phyloP scores from a whole-genome alignment of 805 yeast species.

The Ogataea degrootiae region DNA sequence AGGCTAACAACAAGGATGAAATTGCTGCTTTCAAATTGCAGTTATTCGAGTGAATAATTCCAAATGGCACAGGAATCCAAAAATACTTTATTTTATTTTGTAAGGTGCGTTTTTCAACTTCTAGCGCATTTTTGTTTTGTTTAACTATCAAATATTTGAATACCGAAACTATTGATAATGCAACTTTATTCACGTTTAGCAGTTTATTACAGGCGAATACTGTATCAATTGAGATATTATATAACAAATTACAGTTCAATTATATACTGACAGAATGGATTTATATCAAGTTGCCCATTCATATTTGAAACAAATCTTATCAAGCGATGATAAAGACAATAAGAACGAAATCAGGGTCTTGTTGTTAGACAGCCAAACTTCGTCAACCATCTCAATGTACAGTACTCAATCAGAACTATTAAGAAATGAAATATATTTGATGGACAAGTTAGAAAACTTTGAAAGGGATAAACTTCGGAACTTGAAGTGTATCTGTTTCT shows the following conservation, averaged over 20 bases:
- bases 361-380: slow-evolving; percentile 73
- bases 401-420: slow-evolving; percentile 83
- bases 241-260: not conserved
- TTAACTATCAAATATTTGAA: too few relatives aligned
- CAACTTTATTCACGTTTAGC: too few relatives aligned
- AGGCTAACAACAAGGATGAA: too few relatives aligned
- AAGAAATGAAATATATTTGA: slow-evolving; percentile 77
- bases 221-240: too few relatives aligned
- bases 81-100: too few relatives aligned
- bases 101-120: too few relatives aligned
- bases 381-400: slow-evolving; percentile 80
- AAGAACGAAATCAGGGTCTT: slow-evolving; percentile 57
- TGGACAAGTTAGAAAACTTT: slow-evolving; percentile 62
- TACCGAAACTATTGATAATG: too few relatives aligned
- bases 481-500: slow-evolving; percentile 72
- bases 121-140: too few relatives aligned
- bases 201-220: not conserved
- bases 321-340: slow-evolving; percentile 17
- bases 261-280: slow-evolving; percentile 33
- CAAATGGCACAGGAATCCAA: too few relatives aligned
- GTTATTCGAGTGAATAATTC: too few relatives aligned
- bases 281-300: slow-evolving; percentile 41
- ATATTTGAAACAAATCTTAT: slow-evolving; percentile 37
- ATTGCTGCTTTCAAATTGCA: too few relatives aligned
- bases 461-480: slow-evolving; percentile 69